These are phyloP conservation scores for Cupressus sempervirens DNA, from an alignment of 75 land plant genomes.

Conservation along the genomic window DNA sequence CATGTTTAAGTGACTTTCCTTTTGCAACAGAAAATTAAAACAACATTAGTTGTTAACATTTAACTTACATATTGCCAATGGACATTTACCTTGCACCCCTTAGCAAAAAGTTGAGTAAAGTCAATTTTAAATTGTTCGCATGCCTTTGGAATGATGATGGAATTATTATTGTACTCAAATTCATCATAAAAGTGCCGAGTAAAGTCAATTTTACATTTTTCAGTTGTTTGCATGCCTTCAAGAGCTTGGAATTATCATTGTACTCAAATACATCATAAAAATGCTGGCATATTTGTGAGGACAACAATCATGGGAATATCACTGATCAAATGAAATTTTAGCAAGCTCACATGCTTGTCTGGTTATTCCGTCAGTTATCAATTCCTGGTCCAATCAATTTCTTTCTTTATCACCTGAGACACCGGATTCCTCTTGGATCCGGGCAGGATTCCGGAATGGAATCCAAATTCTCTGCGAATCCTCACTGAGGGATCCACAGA, in stretches of 20 bases:
- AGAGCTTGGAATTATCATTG: no score
- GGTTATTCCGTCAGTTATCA: not conserved
- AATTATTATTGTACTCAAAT: not conserved
- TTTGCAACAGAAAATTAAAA: not conserved
- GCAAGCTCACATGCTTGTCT: not conserved
- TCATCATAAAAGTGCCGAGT: not conserved
- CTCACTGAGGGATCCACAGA: no score
- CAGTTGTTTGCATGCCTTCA: no score
- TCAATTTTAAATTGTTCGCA: not conserved
- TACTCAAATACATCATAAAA: not conserved
- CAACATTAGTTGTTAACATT: not conserved
- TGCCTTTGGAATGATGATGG: not conserved
- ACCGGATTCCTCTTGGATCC: no score
- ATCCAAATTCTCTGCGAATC: no score
- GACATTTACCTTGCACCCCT: not conserved
- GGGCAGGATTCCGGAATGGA: no score
- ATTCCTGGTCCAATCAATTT: not conserved
- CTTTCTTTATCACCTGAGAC: not conserved
- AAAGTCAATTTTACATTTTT: not conserved
- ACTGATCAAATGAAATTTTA: not conserved
- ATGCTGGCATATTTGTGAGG: not conserved
- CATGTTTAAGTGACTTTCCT: not conserved
- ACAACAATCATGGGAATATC: not conserved
- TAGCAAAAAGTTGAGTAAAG: not conserved
- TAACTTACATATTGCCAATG: not conserved